A percentile compares a stretch with the other conserved stretches of the same genome.
Evolutionary conservation across 2,329 filamentous ascomycete genomes (phyloP).

Genomic region (Fusarium praegraminearum): DNA sequence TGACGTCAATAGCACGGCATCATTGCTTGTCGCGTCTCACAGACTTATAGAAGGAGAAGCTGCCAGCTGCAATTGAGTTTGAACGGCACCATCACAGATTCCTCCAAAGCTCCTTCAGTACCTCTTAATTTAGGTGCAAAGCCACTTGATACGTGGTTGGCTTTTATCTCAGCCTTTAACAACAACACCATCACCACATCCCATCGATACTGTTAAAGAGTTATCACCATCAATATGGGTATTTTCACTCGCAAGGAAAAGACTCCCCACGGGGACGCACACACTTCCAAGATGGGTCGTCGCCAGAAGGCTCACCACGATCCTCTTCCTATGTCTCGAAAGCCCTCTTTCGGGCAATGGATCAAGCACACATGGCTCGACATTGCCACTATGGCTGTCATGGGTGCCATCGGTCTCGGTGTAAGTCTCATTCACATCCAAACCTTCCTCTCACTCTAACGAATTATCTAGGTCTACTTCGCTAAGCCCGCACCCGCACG

Average conservation of each 20-base stretch:
- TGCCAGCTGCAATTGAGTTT: conserved; percentile 3
- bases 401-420: conserved; percentile 75
- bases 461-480: conserved; percentile 64
- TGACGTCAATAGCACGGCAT: conserved; percentile 32
- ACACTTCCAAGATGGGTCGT: conserved; percentile 6
- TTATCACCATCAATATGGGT: conserved; percentile 25
- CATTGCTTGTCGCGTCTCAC: conserved; percentile 1
- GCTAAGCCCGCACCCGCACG: conserved; percentile 74
- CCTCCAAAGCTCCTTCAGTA: conserved; percentile 10
- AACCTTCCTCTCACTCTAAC: not conserved
- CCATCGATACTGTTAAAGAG: not conserved
- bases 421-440: conserved; percentile 57
- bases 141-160: not conserved
- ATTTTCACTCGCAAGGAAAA: conserved; percentile 33
- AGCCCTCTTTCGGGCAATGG: conserved; percentile 76
- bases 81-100: not conserved
- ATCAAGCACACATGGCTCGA: conserved; percentile 75
- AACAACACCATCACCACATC: not conserved
- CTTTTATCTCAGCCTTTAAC: conserved; percentile 6
- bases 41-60: conserved; percentile 28
- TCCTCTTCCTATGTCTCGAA: conserved; percentile 56
- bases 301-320: conserved; percentile 29
- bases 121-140: conserved; percentile 1
- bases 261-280: conserved; percentile 25
- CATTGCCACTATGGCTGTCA: conserved; percentile 72